Evolutionary conservation across 768 basidiomycete genomes (phyloP).

Genomic region (Pleurotus ostreatus): DNA sequence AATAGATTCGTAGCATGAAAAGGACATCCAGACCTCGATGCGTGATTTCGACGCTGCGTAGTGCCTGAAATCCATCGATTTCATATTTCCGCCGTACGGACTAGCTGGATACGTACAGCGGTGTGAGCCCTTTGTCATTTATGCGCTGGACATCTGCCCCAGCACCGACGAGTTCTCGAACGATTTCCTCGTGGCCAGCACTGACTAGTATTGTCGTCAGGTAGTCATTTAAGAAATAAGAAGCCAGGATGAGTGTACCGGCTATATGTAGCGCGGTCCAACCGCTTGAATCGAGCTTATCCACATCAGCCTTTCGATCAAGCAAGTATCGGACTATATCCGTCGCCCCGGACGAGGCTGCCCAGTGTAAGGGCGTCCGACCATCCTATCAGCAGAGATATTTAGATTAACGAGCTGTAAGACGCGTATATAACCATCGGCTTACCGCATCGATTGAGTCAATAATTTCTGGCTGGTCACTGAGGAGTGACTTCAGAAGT

Average conservation of each 20-base stretch:
- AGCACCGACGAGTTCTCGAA: slow-evolving; percentile 73
- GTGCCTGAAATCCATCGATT: slow-evolving; percentile 49
- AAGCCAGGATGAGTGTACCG: slow-evolving; percentile 32
- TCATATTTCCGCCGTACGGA: neutral
- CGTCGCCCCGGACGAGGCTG: slow-evolving; percentile 66
- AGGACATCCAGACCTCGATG: slow-evolving; percentile 57
- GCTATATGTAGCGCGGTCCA: slow-evolving; percentile 84
- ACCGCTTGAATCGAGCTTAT: slow-evolving; percentile 59
- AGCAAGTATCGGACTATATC: slow-evolving; percentile 68
- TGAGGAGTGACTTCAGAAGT: slow-evolving; percentile 61
- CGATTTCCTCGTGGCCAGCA: slow-evolving; percentile 73
- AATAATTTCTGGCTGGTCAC: slow-evolving; percentile 57
- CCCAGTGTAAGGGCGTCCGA: slow-evolving; percentile 84
- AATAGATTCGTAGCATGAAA: slow-evolving; percentile 9
- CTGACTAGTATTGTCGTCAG: slow-evolving; percentile 49
- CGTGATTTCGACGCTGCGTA: slow-evolving; percentile 92
- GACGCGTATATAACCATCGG: neutral
- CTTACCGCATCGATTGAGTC: slow-evolving; percentile 62
- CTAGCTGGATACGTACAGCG: slow-evolving; percentile 54
- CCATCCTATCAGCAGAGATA: slow-evolving; percentile 48
- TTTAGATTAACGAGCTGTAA: neutral
- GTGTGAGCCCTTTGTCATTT: slow-evolving; percentile 81
- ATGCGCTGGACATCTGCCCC: slow-evolving; percentile 78
- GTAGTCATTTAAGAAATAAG: slow-evolving; percentile 4
- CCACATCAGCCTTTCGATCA: slow-evolving; percentile 65